A percentile compares a stretch with the other conserved stretches of the same genome.
Conservation (phyloP, 1,284 basidiomycete species). For the Cyathus olla region DNA sequence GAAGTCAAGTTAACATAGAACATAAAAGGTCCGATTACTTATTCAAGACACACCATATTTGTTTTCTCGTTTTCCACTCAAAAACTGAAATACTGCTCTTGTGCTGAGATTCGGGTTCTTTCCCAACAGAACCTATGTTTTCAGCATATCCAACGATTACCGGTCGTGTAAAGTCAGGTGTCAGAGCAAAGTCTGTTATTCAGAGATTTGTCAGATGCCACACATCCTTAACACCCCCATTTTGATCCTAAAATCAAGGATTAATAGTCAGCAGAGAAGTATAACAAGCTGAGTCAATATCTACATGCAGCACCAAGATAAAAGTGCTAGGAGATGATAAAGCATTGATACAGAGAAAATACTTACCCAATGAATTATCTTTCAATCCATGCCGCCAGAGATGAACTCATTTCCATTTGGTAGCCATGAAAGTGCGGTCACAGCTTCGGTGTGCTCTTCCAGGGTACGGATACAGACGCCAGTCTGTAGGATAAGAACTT, state of each 20-base stretch:
- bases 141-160: slow-evolving; percentile 83
- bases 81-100: slow-evolving; percentile 81
- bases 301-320: slow-evolving; percentile 6
- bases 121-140: slow-evolving; percentile 47
- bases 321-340: slow-evolving; percentile 1
- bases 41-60: slow-evolving; percentile 65
- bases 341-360: slow-evolving; percentile 2
- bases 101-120: slow-evolving; percentile 42
- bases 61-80: slow-evolving; percentile 73
- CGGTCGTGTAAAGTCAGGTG: slow-evolving; percentile 87
- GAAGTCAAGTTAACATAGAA: slow-evolving; percentile 15
- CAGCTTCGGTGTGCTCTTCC: slow-evolving; percentile 83
- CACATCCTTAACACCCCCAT: slow-evolving; percentile 77
- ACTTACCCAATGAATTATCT: slow-evolving; percentile 88
- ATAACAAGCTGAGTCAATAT: slow-evolving; percentile 3
- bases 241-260: slow-evolving; percentile 65
- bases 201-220: slow-evolving; percentile 87
- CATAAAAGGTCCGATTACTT: neutral
- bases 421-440: slow-evolving; percentile 90
- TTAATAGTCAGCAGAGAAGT: slow-evolving; percentile 4
- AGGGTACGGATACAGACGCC: slow-evolving; percentile 75
- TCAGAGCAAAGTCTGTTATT: slow-evolving; percentile 88
- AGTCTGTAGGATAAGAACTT: slow-evolving; percentile 57
- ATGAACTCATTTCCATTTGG: slow-evolving; percentile 92
- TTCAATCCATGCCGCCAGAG: slow-evolving; percentile 90